These are phyloP conservation scores for Leptoxyphium fumago DNA, from an alignment of 2,329 filamentous ascomycete genomes.

Conservation along the genomic window DNA sequence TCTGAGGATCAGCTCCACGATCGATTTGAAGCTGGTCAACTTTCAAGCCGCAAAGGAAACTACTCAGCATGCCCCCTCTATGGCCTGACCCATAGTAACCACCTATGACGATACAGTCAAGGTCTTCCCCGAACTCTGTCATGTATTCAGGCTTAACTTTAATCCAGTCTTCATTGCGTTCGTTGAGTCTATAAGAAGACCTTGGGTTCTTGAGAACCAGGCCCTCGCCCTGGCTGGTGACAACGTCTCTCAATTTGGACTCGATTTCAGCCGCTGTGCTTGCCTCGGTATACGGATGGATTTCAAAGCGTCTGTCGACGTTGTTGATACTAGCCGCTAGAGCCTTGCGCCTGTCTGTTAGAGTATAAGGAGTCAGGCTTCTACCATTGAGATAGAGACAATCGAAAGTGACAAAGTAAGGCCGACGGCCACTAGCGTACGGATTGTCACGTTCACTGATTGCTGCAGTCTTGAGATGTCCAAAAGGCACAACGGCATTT, in stretches of 20 bases:
- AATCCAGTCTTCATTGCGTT: conserved; percentile 90
- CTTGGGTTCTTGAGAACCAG: conserved; percentile 87
- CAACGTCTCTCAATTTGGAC: conserved; percentile 61
- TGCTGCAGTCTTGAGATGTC: conserved; percentile 83
- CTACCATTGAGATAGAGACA: conserved; percentile 77
- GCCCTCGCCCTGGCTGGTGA: conserved; percentile 78
- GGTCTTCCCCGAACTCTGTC: conserved; percentile 83
- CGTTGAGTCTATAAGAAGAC: conserved; percentile 73
- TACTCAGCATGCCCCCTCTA: conserved; percentile 68
- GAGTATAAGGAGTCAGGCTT: conserved; percentile 64
- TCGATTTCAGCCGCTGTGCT: conserved; percentile 60
- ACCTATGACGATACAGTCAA: conserved; percentile 80
- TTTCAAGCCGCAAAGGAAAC: conserved; percentile 78
- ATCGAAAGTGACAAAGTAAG: conserved; percentile 78
- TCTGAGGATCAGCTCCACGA: conserved; percentile 44
- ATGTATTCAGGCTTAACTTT: conserved; percentile 99
- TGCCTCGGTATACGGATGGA: conserved; percentile 58
- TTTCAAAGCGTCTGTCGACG: conserved; percentile 63
- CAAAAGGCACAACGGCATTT: conserved; percentile 77
- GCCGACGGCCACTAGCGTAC: conserved; percentile 47
- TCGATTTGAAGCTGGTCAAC: conserved; percentile 51
- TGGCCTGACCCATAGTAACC: conserved; percentile 84
- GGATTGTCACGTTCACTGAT: conserved; percentile 64
- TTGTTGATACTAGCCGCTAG: conserved; percentile 56
- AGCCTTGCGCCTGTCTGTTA: conserved; percentile 65